Evolutionary conservation across 352 stramenopile species (phyloP).

Genomic region (Phytopythium aichiense): DNA sequence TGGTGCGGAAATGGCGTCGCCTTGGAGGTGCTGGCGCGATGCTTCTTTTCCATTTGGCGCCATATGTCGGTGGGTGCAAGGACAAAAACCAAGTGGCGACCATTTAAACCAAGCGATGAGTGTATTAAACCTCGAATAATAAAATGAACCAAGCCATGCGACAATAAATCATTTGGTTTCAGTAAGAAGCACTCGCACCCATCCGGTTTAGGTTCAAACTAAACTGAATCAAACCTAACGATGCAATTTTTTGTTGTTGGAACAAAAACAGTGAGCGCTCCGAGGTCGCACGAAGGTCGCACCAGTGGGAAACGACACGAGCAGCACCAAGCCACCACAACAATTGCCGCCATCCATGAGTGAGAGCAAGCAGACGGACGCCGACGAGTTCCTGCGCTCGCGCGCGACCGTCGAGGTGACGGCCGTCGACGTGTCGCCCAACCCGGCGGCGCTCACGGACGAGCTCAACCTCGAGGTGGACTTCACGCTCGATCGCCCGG

Average conservation of each 20-base stretch:
- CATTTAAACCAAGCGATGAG: too few relatives aligned
- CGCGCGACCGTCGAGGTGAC: constrained; percentile 59
- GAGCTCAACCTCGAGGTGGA: constrained; percentile 82
- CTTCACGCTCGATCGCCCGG: constrained; percentile 61
- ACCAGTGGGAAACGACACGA: constrained; percentile 4
- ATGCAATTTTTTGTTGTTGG: too few relatives aligned
- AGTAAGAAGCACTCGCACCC: too few relatives aligned
- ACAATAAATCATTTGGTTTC: too few relatives aligned
- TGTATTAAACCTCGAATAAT: too few relatives aligned
- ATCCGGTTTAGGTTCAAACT: too few relatives aligned
- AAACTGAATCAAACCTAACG: too few relatives aligned
- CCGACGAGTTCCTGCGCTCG: constrained; percentile 41
- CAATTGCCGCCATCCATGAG: constrained; percentile 33
- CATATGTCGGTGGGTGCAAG: not conserved
- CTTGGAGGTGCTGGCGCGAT: not conserved
- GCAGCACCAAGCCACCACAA: not conserved
- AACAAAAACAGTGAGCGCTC: too few relatives aligned
- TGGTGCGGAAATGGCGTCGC: not conserved
- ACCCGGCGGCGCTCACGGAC: constrained; percentile 66
- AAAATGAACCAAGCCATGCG: too few relatives aligned
- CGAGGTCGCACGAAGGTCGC: not conserved
- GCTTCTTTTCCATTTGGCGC: not conserved
- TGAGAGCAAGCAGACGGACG: constrained; percentile 52
- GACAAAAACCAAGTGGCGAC: not conserved
- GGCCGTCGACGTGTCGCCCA: constrained; percentile 80